Percentiles rank a stretch among this genome's conserved stretches.
Evolutionary conservation across 1,139 yeast genomes (phyloP).

Genomic region (Protomyces lactucae-debilis): DNA sequence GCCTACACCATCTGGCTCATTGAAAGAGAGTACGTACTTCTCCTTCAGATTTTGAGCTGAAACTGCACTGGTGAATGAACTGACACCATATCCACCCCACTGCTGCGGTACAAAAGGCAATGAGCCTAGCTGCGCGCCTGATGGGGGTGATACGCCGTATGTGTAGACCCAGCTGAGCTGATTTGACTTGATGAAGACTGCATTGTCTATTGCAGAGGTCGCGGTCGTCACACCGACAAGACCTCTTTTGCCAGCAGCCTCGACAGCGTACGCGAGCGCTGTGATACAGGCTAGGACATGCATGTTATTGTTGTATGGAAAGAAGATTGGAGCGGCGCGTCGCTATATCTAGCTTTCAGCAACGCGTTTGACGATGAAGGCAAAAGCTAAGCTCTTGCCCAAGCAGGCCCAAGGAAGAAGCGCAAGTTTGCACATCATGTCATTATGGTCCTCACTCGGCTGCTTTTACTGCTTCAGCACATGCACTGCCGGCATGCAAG

Average conservation of each 20-base stretch:
- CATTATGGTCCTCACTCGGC: no score
- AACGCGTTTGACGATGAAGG: not conserved
- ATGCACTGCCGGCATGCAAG: no score
- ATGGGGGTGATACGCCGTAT: constrained; percentile 14
- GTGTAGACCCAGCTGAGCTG: constrained; percentile 24
- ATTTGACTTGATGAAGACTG: constrained; percentile 4
- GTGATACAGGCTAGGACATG: not conserved
- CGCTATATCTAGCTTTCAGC: no score
- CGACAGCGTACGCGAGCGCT: not conserved
- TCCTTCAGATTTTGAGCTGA: constrained; percentile 4
- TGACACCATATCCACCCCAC: constrained; percentile 17
- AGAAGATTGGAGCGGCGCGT: no score
- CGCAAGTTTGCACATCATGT: no score
- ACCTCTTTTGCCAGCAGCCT: constrained; percentile 14
- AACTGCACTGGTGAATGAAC: constrained; percentile 2
- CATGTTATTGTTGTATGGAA: not conserved
- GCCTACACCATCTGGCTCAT: constrained; percentile 21
- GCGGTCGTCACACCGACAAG: constrained; percentile 14
- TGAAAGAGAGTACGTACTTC: constrained; percentile 15
- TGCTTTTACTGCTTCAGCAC: no score
- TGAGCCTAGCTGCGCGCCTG: constrained; percentile 8
- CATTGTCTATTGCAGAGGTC: constrained; percentile 12
- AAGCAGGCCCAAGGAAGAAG: not conserved
- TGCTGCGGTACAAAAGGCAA: constrained; percentile 19
- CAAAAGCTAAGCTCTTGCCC: not conserved